Base-by-base conservation (phyloP, 1,284 basidiomycete genomes). In the Trichosporon sp. region DNA sequence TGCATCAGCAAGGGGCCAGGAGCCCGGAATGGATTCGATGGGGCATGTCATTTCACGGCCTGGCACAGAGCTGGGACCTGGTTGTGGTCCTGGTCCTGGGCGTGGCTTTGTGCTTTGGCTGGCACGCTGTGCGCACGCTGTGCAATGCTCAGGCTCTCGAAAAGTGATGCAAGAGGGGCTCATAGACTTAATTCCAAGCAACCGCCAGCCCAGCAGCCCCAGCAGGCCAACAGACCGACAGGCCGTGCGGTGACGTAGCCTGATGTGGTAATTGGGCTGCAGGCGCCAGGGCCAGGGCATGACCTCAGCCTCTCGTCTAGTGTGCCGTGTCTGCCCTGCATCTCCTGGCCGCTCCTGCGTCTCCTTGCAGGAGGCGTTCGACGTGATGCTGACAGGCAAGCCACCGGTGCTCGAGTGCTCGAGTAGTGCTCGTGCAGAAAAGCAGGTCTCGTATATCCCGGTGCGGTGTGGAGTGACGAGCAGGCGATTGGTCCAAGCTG, bases 241-340 rank as follows among this genome's bases (percentile, higher is more conserved):
- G 56, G 27, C 29, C 29, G 29, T 60, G 27, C 56, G 56, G 56
- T 60, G 56, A 60, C 56, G 56, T 31, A 60, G 56, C 56, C 56
- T 60, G 56, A 60, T 60, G 56, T 31, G 56, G 56, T 60, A 60
- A 60, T 60, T 60, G 56, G 27, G 18, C 38, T n/a, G 38, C 53
- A 67, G 56, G 51, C 27, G 29, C 32, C 27, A 47, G 62, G 15
- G 58, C 51, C 62, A 38, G 65, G 51, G 65, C 38, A 34, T 60
- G 56, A 31, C 56, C 29, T 31, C 56, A 31, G 27, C 56, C 56
- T 31, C 29, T 31, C 25, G 2, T 21, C n/a, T n/a, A 53, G 27
- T 15, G 25, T 58, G 53, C 53, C 53, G 27, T 15, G 15, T 12
- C 53, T 3, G 27, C 12, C 29, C 53, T 13, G 21, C 2, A 4